phyloP scores from a whole-genome alignment of 2,329 filamentous ascomycete genomes.

The Alternaria gansuensis region DNA sequence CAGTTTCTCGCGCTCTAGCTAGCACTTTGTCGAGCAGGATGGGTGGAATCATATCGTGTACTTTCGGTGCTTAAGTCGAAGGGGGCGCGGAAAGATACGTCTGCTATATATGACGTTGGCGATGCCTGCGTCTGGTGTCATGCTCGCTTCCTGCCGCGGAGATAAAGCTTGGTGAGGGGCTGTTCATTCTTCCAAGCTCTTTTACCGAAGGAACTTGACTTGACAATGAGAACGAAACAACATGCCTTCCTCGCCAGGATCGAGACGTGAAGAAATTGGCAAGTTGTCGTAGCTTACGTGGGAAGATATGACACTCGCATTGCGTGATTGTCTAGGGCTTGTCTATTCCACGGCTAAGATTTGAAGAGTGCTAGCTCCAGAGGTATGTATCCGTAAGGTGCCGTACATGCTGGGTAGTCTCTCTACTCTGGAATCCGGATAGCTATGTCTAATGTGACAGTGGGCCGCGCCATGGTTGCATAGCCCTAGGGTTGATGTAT shows the following conservation, averaged over 20 bases:
- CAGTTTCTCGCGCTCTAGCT: slow-evolving; percentile 41
- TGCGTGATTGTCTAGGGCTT: neutral
- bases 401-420: neutral
- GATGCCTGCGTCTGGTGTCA: slow-evolving; percentile 2
- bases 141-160: slow-evolving; percentile 19
- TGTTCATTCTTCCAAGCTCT: slow-evolving; percentile 9
- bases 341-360: neutral
- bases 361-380: neutral
- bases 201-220: neutral
- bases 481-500: slow-evolving; percentile 5
- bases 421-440: neutral
- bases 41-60: slow-evolving; percentile 61
- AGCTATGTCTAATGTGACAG: slow-evolving; percentile 8
- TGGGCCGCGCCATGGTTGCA: slow-evolving; percentile 14
- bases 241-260: neutral
- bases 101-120: neutral
- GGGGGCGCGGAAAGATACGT: neutral
- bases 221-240: neutral
- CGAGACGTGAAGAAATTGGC: neutral
- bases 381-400: neutral
- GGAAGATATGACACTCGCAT: neutral
- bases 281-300: neutral
- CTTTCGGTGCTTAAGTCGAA: neutral
- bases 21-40: slow-evolving; percentile 49
- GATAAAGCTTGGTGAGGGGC: slow-evolving; percentile 11